phyloP scores from a whole-genome alignment of 139 green algal species.

The Tetradesmus obliquus region DNA sequence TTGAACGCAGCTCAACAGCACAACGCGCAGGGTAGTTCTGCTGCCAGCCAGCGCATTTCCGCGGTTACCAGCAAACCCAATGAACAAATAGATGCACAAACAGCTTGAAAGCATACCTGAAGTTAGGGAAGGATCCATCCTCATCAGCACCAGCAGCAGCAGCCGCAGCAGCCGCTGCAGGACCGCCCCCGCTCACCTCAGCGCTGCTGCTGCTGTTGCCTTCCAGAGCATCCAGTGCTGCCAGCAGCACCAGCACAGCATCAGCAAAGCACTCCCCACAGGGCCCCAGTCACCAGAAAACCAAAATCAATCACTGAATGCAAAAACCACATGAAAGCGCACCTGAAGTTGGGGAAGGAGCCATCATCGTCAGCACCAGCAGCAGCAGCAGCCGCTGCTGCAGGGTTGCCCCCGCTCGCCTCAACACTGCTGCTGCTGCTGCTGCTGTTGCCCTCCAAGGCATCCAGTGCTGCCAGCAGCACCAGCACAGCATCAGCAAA shows the following conservation, averaged over 20 bases:
- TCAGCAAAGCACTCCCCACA: constrained; percentile 61
- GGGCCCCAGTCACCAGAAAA: neutral
- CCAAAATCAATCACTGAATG: neutral
- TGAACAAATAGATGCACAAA: neutral
- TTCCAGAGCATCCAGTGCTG: constrained; percentile 53
- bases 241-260: constrained; percentile 58
- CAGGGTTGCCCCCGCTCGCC: neutral
- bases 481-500: constrained; percentile 62
- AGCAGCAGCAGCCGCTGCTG: neutral
- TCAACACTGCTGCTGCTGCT: constrained; percentile 1
- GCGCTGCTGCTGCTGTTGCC: neutral
- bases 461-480: constrained; percentile 54
- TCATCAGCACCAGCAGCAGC: constrained; percentile 26
- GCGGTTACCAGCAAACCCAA: neutral
- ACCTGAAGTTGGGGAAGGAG: constrained; percentile 54
- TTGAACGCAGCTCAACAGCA: neutral
- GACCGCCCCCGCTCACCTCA: neutral
- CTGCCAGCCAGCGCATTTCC: neutral
- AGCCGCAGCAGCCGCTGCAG: neutral
- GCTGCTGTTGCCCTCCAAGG: constrained; percentile 36
- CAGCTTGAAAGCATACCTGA: constrained; percentile 9
- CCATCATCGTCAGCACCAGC: constrained; percentile 40
- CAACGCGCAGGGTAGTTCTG: neutral
- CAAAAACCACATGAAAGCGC: neutral
- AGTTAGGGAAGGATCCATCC: constrained; percentile 51